Evolutionary conservation across 352 stramenopile genomes (phyloP), one percentile per base, ranked within the genome.

Genomic region (Peronosclerospora sorghi): DNA sequence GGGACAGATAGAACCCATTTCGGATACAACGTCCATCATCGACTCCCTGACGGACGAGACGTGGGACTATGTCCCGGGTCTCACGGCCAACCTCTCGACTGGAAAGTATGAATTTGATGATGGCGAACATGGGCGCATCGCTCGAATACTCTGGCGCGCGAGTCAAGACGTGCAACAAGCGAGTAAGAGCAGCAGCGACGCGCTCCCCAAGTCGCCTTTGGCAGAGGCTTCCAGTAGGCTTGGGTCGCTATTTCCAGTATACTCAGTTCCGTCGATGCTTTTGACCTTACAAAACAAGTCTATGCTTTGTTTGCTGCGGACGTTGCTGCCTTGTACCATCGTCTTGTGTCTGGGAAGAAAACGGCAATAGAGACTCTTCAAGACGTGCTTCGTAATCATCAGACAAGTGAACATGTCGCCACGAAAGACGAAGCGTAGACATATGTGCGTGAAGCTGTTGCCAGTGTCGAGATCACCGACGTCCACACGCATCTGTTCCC

Each of bases 401-500:
- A 62, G 12, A 56, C 52, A 3, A 72, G 59, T 47, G 63, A 73
- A 46, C 70, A 64, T 39, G 41, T 78, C 5, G 56, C 59, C 19
- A 59, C 50, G 14, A 63, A 55, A 32, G 48, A 63, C 17, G 48
- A 63, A 18, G 49, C 58, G 5, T 28, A 28, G 0, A 54, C 44
- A 29, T 78, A 57, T 44, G 66, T 78, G 20, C 55, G 61, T 10
- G 54, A 67, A 26, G 45, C 54, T n/a, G 58, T 73, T 8, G 58
- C 55, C 13, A 59, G 34, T 6, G 58, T 65, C 29, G 32, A 64
- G 26, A 54, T 62, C 18, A 61, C 67, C 35, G 53, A 71, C 21
- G 62, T 97, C 37, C 91, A 97, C 60, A 97, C 91, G 40, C 88
- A 97, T 58, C 59, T 97, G 19, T 88, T 97, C 40, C 91, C 91